phyloP scores from a whole-genome alignment of 2,329 filamentous ascomycete species.

The Aspergillus sp. region DNA sequence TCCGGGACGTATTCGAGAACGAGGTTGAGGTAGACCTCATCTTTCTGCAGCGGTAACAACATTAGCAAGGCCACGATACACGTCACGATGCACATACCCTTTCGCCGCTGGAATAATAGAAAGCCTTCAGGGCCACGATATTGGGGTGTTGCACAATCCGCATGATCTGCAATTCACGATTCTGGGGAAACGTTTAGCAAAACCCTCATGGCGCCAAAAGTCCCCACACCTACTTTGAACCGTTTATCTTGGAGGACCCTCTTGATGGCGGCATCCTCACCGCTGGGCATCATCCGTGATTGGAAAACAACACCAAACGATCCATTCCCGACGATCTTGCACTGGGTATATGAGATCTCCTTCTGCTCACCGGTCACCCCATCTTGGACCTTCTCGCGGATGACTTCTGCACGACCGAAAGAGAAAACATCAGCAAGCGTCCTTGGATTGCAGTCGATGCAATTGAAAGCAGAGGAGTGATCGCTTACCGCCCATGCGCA shows the following conservation, averaged over 20 bases:
- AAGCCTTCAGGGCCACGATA: constrained; percentile 97
- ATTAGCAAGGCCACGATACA: no score
- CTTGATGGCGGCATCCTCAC: constrained; percentile 98
- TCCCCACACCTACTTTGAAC: constrained; percentile 72
- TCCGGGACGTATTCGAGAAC: constrained; percentile 97
- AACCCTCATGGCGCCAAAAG: neutral
- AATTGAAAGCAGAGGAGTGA: constrained; percentile 5
- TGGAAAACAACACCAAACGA: constrained; percentile 99
- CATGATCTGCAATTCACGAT: constrained; percentile 99
- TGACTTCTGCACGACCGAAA: constrained; percentile 59
- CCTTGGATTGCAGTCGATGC: neutral
- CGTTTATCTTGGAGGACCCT: constrained; percentile 97
- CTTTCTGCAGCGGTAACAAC: constrained; percentile 53
- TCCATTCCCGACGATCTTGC: constrained; percentile 98
- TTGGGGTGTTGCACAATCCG: constrained; percentile 97
- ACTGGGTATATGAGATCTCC: constrained; percentile 97
- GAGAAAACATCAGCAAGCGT: constrained; percentile 3
- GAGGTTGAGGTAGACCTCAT: constrained; percentile 97
- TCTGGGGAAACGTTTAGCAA: constrained; percentile 49
- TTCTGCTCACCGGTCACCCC: constrained; percentile 92
- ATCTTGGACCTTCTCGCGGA: constrained; percentile 98
- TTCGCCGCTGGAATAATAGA: constrained; percentile 99
- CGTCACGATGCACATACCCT: constrained; percentile 53
- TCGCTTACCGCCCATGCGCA: constrained; percentile 93
- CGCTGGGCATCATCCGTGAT: constrained; percentile 94